phyloP scores from a whole-genome alignment of 2,329 filamentous ascomycete species.

The Aureobasidium sp. region DNA sequence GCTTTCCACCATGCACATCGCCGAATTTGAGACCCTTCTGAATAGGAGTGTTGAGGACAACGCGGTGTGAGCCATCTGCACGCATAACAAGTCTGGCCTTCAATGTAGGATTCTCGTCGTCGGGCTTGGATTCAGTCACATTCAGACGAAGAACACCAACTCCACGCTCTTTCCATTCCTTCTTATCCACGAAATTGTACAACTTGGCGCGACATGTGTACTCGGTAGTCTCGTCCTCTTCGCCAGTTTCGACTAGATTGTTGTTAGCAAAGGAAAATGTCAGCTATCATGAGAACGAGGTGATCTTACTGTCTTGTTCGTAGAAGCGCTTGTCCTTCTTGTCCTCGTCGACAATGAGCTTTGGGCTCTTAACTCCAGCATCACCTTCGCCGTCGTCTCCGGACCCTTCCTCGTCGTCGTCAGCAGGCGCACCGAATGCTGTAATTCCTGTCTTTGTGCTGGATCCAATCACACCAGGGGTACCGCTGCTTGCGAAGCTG shows the following conservation, averaged over 20 bases:
- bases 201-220: constrained; percentile 74
- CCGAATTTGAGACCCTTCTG: constrained; percentile 72
- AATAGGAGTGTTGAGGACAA: constrained; percentile 78
- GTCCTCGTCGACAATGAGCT: constrained; percentile 44
- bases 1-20: constrained; percentile 51
- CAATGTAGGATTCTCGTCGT: constrained; percentile 30
- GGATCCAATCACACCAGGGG: constrained; percentile 39
- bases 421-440: constrained; percentile 69
- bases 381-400: constrained; percentile 44
- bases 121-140: constrained; percentile 48
- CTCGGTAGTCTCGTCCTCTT: constrained; percentile 69
- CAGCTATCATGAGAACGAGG: neutral
- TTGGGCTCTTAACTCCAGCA: constrained; percentile 33
- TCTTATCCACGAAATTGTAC: constrained; percentile 59
- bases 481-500: constrained; percentile 52
- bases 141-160: constrained; percentile 80
- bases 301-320: constrained; percentile 56
- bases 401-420: constrained; percentile 44
- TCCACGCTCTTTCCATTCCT: constrained; percentile 84
- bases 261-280: constrained; percentile 21
- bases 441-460: constrained; percentile 50
- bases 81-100: constrained; percentile 75
- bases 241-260: constrained; percentile 67
- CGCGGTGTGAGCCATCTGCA: constrained; percentile 77
- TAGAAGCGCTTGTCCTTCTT: constrained; percentile 52